A percentile compares a stretch with the other conserved stretches of the same genome.
Conservation (phyloP, 2,329 filamentous ascomycete species). For the Neopestalotiopsis sp. region DNA sequence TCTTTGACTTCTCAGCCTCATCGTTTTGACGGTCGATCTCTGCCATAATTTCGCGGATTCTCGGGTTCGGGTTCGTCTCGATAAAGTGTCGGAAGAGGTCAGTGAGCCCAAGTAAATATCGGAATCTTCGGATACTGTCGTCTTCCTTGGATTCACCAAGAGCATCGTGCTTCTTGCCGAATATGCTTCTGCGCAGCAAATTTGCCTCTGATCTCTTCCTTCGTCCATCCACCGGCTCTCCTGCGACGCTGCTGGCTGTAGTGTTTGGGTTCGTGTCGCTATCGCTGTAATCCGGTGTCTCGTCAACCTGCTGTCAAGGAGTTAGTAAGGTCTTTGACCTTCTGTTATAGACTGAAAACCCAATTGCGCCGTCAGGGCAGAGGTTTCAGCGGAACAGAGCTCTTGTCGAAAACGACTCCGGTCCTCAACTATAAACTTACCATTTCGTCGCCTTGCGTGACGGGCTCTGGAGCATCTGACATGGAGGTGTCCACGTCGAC, state of each 20-base stretch:
- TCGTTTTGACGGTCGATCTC: conserved; percentile 95
- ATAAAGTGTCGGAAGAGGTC: conserved; percentile 99
- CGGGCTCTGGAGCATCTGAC: conserved; percentile 60
- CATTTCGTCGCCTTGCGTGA: conserved; percentile 51
- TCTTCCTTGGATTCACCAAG: conserved; percentile 96
- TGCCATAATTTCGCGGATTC: conserved; percentile 89
- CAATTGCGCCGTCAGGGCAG: background rate
- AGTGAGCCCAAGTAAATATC: conserved; percentile 91
- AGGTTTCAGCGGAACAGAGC: background rate
- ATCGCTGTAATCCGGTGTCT: conserved; percentile 70
- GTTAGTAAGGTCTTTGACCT: conserved; percentile 12
- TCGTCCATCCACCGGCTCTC: conserved; percentile 79
- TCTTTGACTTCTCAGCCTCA: conserved; percentile 73
- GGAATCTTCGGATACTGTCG: conserved; percentile 91
- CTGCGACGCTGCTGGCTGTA: conserved; percentile 82
- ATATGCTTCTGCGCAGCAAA: conserved; percentile 87
- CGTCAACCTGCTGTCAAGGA: conserved; percentile 59
- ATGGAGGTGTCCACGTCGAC: conserved; percentile 67
- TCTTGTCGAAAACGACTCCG: background rate
- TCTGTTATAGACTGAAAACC: background rate
- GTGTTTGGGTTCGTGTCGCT: conserved; percentile 72
- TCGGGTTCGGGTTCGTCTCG: conserved; percentile 93
- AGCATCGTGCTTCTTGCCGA: conserved; percentile 92
- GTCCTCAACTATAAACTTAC: conserved; percentile 38
- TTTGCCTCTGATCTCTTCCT: conserved; percentile 87